phyloP scores from a whole-genome alignment of 345 rosid genomes.

The Nephelium lappaceum region DNA sequence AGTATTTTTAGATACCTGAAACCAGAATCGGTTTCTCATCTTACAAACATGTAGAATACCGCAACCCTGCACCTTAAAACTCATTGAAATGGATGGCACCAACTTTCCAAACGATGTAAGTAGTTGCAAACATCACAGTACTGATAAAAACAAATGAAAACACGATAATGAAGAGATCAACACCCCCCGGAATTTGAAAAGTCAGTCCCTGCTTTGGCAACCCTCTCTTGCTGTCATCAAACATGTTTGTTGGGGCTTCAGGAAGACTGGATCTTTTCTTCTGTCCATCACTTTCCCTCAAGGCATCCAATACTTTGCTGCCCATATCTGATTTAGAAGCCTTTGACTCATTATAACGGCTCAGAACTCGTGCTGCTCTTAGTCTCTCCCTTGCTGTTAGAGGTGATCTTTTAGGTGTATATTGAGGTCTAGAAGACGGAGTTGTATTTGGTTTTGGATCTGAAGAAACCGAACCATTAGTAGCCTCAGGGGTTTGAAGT shows the following conservation, averaged over 20 bases:
- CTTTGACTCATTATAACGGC: constrained; percentile 59
- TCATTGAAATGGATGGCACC: constrained; percentile 94
- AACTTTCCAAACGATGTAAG: constrained; percentile 85
- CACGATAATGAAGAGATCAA: constrained; percentile 63
- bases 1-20: constrained; percentile 16
- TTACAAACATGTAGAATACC: constrained; percentile 17
- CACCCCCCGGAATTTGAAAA: constrained; percentile 74
- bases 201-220: constrained; percentile 76
- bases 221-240: constrained; percentile 90
- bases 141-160: constrained; percentile 83
- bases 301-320: constrained; percentile 70
- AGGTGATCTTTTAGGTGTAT: constrained; percentile 46
- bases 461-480: constrained; percentile 43
- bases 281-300: constrained; percentile 72
- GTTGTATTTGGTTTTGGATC: constrained; percentile 22
- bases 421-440: constrained; percentile 5
- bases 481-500: constrained; percentile 31
- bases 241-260: constrained; percentile 82
- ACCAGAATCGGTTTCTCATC: constrained; percentile 9
- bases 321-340: constrained; percentile 64
- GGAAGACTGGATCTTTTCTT: constrained; percentile 78
- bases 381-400: constrained; percentile 84
- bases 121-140: constrained; percentile 86
- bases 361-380: constrained; percentile 84
- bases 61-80: constrained; percentile 30